These are phyloP conservation scores for Thelonectria blattea DNA, from an alignment of 2,329 filamentous ascomycete species.

Conservation along the genomic window DNA sequence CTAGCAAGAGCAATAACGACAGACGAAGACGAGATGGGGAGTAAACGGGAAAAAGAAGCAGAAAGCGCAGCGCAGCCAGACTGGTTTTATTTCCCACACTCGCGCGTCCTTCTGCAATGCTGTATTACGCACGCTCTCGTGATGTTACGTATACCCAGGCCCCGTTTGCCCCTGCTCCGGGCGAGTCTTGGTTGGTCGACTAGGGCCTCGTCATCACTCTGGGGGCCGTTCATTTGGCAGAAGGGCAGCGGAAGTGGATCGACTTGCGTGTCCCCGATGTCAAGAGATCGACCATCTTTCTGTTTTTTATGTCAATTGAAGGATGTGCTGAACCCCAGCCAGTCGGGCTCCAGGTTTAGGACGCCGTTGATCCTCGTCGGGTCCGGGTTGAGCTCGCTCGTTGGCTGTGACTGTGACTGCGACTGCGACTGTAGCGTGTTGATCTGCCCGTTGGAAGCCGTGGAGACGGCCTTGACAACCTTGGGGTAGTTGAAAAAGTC, in stretches of 20 bases:
- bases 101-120: neutral
- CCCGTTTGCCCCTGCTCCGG: constrained; percentile 1
- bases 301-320: constrained; percentile 2
- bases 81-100: constrained; percentile 1
- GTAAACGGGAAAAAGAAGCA: neutral
- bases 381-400: constrained; percentile 29
- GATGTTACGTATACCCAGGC: constrained; percentile 13
- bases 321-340: constrained; percentile 33
- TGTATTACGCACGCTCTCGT: constrained; percentile 12
- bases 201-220: constrained; percentile 13
- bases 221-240: constrained; percentile 1
- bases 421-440: constrained; percentile 30
- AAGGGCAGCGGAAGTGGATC: constrained; percentile 11
- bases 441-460: constrained; percentile 31
- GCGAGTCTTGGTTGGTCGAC: constrained; percentile 8
- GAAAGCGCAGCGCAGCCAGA: neutral
- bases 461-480: constrained; percentile 31
- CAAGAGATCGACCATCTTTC: neutral
- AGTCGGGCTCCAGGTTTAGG: constrained; percentile 43
- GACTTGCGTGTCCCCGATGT: constrained; percentile 11
- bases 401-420: constrained; percentile 20
- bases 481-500: constrained; percentile 54
- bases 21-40: neutral
- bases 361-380: constrained; percentile 32
- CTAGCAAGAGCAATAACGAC: constrained; percentile 7